A percentile compares a stretch with the other conserved stretches of the same genome.
Evolutionary conservation across 139 green algal species (phyloP).

Genomic region (Protoeuglena noctilucae): DNA sequence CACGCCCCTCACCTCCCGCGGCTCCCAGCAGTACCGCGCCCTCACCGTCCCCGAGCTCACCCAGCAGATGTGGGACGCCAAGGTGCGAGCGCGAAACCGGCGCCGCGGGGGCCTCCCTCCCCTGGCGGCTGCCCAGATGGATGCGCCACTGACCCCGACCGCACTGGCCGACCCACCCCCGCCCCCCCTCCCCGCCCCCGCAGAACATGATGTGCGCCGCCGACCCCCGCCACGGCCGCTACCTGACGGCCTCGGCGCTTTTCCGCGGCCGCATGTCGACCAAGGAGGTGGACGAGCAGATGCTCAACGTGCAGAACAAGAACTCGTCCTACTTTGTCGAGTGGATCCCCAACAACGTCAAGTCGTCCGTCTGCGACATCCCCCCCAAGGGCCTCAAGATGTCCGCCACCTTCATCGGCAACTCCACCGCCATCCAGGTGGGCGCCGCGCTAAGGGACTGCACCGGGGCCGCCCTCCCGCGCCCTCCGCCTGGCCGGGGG

Average conservation of each 20-base stretch:
- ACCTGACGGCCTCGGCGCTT: constrained; percentile 82
- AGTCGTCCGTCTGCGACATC: constrained; percentile 92
- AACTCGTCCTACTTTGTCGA: constrained; percentile 98
- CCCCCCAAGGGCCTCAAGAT: constrained; percentile 94
- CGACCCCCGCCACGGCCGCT: constrained; percentile 91
- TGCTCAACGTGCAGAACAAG: constrained; percentile 99
- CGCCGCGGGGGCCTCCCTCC: too few relatives aligned
- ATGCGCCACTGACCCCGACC: too few relatives aligned
- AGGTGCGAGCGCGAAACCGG: too few relatives aligned
- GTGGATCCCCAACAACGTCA: constrained; percentile 99
- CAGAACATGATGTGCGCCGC: constrained; percentile 99
- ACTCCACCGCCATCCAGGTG: constrained; percentile 88
- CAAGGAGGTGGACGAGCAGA: constrained; percentile 97
- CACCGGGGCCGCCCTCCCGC: too few relatives aligned
- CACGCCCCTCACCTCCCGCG: constrained; percentile 84
- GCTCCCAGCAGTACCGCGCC: constrained; percentile 89
- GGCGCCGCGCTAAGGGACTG: too few relatives aligned
- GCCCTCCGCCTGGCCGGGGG: too few relatives aligned
- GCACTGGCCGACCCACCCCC: too few relatives aligned
- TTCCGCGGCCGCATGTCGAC: constrained; percentile 73
- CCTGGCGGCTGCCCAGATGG: too few relatives aligned
- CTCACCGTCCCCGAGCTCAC: constrained; percentile 97
- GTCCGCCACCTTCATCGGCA: constrained; percentile 90
- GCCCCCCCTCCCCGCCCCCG: too few relatives aligned
- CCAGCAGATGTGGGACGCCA: constrained; percentile 99